These are phyloP conservation scores for Dillenia turbinata DNA, from an alignment of 164 flowering plant species.

Conservation along the genomic window DNA sequence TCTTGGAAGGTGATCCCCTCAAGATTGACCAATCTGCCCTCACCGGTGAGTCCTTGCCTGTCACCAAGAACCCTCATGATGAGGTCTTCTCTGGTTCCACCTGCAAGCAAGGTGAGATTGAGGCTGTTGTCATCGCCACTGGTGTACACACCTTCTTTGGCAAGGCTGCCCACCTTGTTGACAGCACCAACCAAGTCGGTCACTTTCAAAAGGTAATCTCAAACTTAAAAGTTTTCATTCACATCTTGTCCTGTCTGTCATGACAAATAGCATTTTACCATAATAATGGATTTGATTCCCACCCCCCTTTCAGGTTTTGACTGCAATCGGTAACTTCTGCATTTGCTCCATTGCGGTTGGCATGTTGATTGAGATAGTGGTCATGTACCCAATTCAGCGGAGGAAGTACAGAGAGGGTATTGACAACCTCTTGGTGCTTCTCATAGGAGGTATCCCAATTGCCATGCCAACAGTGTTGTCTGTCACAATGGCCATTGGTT, in stretches of 20 bases:
- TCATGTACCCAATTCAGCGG: no score
- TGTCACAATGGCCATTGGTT: no score
- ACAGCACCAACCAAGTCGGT: slow-evolving; percentile 29
- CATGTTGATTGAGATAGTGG: no score
- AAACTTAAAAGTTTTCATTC: neutral
- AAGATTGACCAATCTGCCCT: slow-evolving; percentile 30
- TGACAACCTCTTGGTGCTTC: no score
- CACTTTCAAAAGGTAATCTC: slow-evolving; percentile 23
- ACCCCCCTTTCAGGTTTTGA: slow-evolving; percentile 1
- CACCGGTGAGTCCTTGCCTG: slow-evolving; percentile 30
- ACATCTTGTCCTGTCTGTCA: no score
- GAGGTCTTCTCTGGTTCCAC: slow-evolving; percentile 31
- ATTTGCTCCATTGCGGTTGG: no score
- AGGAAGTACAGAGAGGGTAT: no score
- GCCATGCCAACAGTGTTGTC: no score
- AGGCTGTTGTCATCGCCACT: slow-evolving; percentile 30
- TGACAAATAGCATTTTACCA: no score
- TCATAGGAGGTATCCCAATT: no score
- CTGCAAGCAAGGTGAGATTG: slow-evolving; percentile 32
- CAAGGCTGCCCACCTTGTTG: slow-evolving; percentile 32
- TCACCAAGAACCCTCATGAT: slow-evolving; percentile 22
- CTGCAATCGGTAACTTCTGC: slow-evolving; percentile 2
- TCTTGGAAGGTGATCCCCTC: slow-evolving; percentile 24
- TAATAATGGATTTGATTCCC: no score
- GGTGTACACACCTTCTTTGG: slow-evolving; percentile 35